phyloP scores from a whole-genome alignment of 2,329 filamentous ascomycete genomes.

The Shiraia bambusicola region DNA sequence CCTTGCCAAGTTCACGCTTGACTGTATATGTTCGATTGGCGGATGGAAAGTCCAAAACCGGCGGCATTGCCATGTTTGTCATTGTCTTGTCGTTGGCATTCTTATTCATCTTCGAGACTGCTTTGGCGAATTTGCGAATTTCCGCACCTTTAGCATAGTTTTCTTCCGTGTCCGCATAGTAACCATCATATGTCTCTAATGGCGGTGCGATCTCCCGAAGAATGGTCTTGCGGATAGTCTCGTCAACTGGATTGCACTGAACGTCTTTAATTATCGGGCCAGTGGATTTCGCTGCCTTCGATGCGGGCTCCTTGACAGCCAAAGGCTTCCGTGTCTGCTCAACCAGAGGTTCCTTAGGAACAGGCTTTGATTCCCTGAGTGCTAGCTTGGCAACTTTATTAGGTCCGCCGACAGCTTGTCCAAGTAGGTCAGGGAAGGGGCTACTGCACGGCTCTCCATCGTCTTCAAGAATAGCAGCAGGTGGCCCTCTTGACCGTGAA shows the following conservation, averaged over 20 bases:
- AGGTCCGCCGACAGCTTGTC: slow-evolving; percentile 48
- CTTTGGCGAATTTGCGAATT: slow-evolving; percentile 79
- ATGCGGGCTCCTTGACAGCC: slow-evolving; percentile 43
- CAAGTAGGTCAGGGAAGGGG: slow-evolving; percentile 68
- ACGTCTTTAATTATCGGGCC: slow-evolving; percentile 76
- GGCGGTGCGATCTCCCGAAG: slow-evolving; percentile 72
- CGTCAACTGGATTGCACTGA: slow-evolving; percentile 88
- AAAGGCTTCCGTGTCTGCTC: slow-evolving; percentile 18
- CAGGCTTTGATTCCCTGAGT: slow-evolving; percentile 48
- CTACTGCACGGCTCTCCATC: slow-evolving; percentile 61
- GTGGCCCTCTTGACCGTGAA: slow-evolving; percentile 57
- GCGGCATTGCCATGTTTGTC: slow-evolving; percentile 59
- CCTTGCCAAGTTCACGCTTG: slow-evolving; percentile 83
- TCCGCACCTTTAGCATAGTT: slow-evolving; percentile 68
- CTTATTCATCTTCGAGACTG: slow-evolving; percentile 58
- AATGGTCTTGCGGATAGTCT: slow-evolving; percentile 72
- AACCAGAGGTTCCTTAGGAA: slow-evolving; percentile 22
- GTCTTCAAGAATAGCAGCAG: slow-evolving; percentile 43
- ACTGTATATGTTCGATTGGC: slow-evolving; percentile 70
- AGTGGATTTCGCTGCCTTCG: slow-evolving; percentile 49
- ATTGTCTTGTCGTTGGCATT: slow-evolving; percentile 62
- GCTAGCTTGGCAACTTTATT: slow-evolving; percentile 55
- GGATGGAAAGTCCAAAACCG: slow-evolving; percentile 68
- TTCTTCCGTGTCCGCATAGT: slow-evolving; percentile 69
- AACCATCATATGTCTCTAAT: slow-evolving; percentile 73